phyloP scores from a whole-genome alignment of 2,329 filamentous ascomycete genomes.

The Cytospora schulzeri region DNA sequence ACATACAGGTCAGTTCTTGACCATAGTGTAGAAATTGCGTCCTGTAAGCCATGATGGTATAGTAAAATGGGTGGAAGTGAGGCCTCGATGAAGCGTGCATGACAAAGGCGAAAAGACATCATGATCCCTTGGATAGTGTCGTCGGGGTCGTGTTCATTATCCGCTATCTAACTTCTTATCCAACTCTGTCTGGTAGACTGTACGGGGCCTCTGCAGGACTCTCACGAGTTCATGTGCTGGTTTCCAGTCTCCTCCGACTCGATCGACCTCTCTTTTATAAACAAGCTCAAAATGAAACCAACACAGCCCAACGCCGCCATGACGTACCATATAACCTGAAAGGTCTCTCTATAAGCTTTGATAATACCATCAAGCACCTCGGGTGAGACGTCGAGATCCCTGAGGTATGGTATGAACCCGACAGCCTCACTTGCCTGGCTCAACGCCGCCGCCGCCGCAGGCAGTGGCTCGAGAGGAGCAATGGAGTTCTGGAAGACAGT shows the following conservation, averaged over 20 bases:
- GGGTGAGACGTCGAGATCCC: neutral
- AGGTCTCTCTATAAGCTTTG: neutral
- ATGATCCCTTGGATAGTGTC: no score
- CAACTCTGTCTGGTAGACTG: neutral
- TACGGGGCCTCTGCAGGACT: neutral
- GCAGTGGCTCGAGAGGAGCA: conserved; percentile 6
- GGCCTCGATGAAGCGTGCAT: no score
- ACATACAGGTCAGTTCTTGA: no score
- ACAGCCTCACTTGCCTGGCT: conserved; percentile 5
- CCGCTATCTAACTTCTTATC: neutral
- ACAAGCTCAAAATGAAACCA: conserved; percentile 4
- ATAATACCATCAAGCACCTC: neutral
- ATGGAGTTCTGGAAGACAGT: conserved; percentile 34
- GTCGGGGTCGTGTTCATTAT: no score
- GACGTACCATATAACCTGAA: conserved; percentile 17
- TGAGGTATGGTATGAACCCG: conserved; percentile 13
- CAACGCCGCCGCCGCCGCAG: neutral
- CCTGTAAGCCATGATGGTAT: no score
- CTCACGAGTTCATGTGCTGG: conserved; percentile 1
- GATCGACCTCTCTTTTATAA: conserved; percentile 12
- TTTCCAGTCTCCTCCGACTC: conserved; percentile 14
- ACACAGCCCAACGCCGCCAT: conserved; percentile 15
- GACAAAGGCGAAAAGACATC: no score
- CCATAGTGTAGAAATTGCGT: no score
- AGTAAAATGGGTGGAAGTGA: no score